Conservation (phyloP, 2,329 filamentous ascomycete species). For the Colletotrichum costaricense region DNA sequence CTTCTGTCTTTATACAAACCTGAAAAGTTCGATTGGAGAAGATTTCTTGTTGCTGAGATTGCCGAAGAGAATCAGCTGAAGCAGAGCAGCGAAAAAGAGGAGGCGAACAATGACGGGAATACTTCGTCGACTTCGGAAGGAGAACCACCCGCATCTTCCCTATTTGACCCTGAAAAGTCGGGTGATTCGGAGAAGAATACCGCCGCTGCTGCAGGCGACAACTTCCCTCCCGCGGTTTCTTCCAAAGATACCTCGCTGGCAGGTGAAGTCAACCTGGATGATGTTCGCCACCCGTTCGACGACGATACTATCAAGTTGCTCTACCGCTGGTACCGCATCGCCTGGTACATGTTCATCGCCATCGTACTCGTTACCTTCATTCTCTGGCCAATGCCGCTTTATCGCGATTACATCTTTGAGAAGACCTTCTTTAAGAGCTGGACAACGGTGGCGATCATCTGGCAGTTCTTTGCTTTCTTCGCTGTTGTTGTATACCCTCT, state of each 20-base stretch:
- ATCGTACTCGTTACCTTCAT: background rate
- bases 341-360: background rate
- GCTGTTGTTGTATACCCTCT: slow-evolving; percentile 8
- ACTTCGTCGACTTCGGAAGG: background rate
- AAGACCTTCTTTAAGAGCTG: slow-evolving; percentile 62
- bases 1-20: background rate
- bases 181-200: background rate
- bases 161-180: background rate
- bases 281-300: background rate
- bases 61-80: background rate
- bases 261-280: background rate
- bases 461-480: slow-evolving; percentile 41
- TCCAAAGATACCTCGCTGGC: background rate
- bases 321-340: background rate
- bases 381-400: slow-evolving; percentile 60
- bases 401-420: slow-evolving; percentile 61
- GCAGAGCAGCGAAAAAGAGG: background rate
- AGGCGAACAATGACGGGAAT: background rate
- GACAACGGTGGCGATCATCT: slow-evolving; percentile 62
- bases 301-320: background rate
- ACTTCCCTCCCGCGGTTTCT: background rate
- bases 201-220: background rate
- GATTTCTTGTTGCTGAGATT: background rate
- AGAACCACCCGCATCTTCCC: background rate
- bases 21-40: background rate